These are phyloP conservation scores for Trametes elegans DNA, from an alignment of 768 basidiomycete species.

Conservation along the genomic window DNA sequence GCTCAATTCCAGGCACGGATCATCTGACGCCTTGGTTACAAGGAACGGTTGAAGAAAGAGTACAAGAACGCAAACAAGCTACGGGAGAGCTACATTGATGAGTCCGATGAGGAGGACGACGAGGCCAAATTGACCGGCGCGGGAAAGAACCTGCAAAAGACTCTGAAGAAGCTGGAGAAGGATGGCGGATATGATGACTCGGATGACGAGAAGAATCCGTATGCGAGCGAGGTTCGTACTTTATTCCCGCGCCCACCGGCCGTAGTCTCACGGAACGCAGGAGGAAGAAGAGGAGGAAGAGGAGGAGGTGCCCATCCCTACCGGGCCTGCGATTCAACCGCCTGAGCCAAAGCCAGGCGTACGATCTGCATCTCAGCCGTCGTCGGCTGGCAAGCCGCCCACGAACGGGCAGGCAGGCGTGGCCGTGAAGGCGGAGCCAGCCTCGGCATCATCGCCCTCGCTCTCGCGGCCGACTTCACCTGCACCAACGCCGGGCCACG, in stretches of 20 bases:
- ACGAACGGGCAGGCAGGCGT: conserved; percentile 31
- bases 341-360: conserved; percentile 48
- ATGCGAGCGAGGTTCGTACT: conserved; percentile 66
- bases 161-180: conserved; percentile 82
- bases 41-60: conserved; percentile 84
- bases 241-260: background rate
- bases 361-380: conserved; percentile 39
- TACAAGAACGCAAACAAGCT: conserved; percentile 76
- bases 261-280: conserved; percentile 32
- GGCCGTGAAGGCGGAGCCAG: conserved; percentile 27
- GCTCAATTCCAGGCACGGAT: background rate
- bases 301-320: conserved; percentile 52
- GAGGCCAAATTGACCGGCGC: conserved; percentile 59
- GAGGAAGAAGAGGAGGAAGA: conserved; percentile 79
- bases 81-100: conserved; percentile 66
- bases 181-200: conserved; percentile 72
- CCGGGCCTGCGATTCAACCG: conserved; percentile 44
- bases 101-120: conserved; percentile 73
- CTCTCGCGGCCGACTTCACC: conserved; percentile 64
- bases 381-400: conserved; percentile 30
- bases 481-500: conserved; percentile 47
- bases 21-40: conserved; percentile 27
- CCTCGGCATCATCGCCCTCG: conserved; percentile 24
- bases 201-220: conserved; percentile 83
- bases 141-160: conserved; percentile 80